Conservation (phyloP, 176 grass and related monocot genomes). For the Miscanthus lutarioriparius region DNA sequence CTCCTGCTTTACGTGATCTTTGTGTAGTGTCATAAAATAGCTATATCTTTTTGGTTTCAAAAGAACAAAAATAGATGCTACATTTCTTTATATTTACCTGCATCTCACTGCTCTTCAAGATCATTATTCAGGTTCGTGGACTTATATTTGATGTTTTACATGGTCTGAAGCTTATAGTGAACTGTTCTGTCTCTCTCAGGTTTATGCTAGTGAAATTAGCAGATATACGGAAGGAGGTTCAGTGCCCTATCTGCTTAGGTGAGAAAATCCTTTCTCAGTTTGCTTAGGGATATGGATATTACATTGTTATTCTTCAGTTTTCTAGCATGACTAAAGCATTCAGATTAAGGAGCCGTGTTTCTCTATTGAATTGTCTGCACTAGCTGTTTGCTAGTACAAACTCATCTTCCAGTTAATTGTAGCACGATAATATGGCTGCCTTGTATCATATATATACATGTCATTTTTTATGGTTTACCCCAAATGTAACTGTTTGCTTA, state of each 20-base stretch:
- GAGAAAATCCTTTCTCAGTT: constrained; percentile 3
- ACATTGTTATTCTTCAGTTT: constrained; percentile 2
- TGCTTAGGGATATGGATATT: neutral
- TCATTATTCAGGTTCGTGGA: neutral
- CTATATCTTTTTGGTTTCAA: neutral
- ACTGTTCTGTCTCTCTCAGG: constrained; percentile 29
- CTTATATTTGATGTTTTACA: constrained; percentile 27
- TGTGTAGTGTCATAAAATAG: neutral
- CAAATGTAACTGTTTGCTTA: constrained; percentile 9
- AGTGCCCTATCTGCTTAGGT: constrained; percentile 80
- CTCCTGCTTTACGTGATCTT: neutral
- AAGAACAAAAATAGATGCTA: neutral
- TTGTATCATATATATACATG: neutral
- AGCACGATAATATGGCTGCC: neutral
- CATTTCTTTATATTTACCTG: neutral
- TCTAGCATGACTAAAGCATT: neutral
- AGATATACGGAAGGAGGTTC: constrained; percentile 62
- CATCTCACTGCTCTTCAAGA: neutral
- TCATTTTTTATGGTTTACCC: neutral
- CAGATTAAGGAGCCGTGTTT: neutral
- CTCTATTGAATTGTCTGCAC: neutral
- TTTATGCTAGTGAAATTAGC: constrained; percentile 64
- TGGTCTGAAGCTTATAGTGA: constrained; percentile 25
- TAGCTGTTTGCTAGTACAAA: constrained; percentile 9
- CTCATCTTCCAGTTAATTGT: neutral